Evolutionary conservation across 257 asterid genomes (phyloP).

Genomic region (Primulina huaijiensis): DNA sequence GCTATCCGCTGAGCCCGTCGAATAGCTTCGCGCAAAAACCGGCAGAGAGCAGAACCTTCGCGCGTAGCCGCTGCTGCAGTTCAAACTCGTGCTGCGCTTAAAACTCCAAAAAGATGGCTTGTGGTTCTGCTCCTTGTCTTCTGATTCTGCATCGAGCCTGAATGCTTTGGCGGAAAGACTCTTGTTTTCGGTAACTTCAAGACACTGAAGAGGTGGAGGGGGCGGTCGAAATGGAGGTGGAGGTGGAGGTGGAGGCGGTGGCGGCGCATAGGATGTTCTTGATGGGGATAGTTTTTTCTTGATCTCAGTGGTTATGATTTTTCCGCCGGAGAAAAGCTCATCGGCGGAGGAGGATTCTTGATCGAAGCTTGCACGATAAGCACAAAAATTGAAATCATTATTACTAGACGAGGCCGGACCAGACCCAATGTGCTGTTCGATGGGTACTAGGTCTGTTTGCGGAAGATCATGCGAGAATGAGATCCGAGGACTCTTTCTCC

Average conservation of each 20-base stretch:
- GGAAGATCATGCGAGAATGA: conserved; percentile 74
- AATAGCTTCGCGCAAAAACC: conserved; percentile 57
- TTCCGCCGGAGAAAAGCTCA: conserved; percentile 83
- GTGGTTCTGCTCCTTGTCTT: conserved; percentile 33
- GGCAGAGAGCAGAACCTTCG: conserved; percentile 67
- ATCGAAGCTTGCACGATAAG: conserved; percentile 53
- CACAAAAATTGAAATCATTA: conserved; percentile 68
- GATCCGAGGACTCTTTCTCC: conserved; percentile 65
- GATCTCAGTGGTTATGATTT: conserved; percentile 68
- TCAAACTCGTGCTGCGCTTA: conserved; percentile 63
- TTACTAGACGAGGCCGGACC: conserved; percentile 28
- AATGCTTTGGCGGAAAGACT: no score
- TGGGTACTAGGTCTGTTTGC: conserved; percentile 53
- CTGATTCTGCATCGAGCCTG: conserved; percentile 24
- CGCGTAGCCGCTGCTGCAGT: conserved; percentile 63
- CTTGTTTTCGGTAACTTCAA: not conserved
- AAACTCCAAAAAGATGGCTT: conserved; percentile 55
- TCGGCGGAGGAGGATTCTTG: conserved; percentile 74
- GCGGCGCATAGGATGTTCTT: conserved; percentile 9
- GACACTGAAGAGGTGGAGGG: not conserved
- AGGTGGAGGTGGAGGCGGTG: not conserved
- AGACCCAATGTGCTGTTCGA: conserved; percentile 49
- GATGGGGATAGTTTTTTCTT: conserved; percentile 43
- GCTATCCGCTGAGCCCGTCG: conserved; percentile 59
- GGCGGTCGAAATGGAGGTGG: conserved; percentile 9